Base-by-base conservation (phyloP, 371 early-diverging fungal genomes). In the Choanephora cucurbitarum region DNA sequence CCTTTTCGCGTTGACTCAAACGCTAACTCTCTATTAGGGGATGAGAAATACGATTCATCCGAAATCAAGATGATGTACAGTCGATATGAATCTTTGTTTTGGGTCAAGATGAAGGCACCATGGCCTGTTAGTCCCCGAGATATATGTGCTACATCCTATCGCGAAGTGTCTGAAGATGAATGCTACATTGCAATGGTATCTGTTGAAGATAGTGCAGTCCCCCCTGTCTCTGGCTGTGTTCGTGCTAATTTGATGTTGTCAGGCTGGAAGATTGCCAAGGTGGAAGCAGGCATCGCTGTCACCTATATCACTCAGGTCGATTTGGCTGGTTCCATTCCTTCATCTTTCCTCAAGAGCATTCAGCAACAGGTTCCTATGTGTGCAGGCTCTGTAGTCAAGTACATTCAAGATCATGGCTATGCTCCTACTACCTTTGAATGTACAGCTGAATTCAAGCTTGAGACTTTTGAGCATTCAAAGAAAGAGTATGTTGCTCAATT, bases 361-460 rank as follows among this genome's bases (percentile, higher is more conserved):
- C 66, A 72, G 11, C 66, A 64, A n/a, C 79, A 75, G 34, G 72
- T 73, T 3, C 76, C 79, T 22, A 59, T 74, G 47, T 79, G 79
- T 47, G 74, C 77, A 40, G 72, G 75, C 11, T 58, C 61, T 39
- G 74, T 79, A 1, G 70, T 58, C 5, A 62, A 72, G 2, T 79
- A 79, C 49, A 42, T 65, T 41, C n/a, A 62, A 5, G 60, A 59
- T 7, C 43, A 70, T 22, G 76, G 76, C 1, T 75, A 58, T 49
- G 67, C 76, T 4, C 76, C 79, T 14, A 43, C 53, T n/a, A 32
- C 50, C 11, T 1, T n/a, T 7, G 43, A 24, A 1, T 46, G 55
- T 39, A 51, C 64, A n/a, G 69, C 57, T 9, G 22, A 17, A 2
- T 69, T 68, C 46, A 60, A 60, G 44, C 13, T 32, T 2, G 79